Evolutionary conservation across 192 early-diverging fungal species (phyloP).

Genomic region (Geranomyces michiganensis): DNA sequence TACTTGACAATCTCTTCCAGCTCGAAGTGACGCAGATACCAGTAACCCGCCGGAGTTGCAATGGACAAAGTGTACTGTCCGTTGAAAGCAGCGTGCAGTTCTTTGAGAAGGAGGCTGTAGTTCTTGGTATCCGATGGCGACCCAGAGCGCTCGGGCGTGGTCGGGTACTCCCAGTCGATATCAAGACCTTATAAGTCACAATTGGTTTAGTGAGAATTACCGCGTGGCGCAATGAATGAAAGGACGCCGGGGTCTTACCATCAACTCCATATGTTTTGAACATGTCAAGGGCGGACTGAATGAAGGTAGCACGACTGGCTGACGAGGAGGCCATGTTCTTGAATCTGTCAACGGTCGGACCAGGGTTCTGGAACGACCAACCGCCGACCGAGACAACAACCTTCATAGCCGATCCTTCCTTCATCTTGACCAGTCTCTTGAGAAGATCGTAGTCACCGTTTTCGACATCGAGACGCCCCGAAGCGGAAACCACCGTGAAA

Average conservation of each 20-base stretch:
- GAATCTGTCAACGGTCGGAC: slow-evolving; percentile 1
- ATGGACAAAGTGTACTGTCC: slow-evolving; percentile 4
- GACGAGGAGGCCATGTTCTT: slow-evolving; percentile 7
- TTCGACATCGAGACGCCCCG: slow-evolving; percentile 5
- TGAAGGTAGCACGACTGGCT: slow-evolving; percentile 3
- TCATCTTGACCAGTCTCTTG: not conserved
- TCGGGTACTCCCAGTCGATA: slow-evolving; percentile 1
- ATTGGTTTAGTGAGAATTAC: no score
- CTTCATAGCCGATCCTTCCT: not conserved
- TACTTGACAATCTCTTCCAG: not conserved
- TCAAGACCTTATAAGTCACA: not conserved
- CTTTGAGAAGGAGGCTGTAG: not conserved
- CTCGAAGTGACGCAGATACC: not conserved
- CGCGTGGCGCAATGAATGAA: no score
- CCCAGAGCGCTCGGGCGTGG: slow-evolving; percentile 5
- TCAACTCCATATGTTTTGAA: slow-evolving; percentile 1
- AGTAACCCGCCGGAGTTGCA: slow-evolving; percentile 2
- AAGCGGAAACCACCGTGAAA: slow-evolving; percentile 1
- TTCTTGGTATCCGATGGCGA: not conserved
- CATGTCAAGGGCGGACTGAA: not conserved
- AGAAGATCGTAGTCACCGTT: slow-evolving; percentile 1
- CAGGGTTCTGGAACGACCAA: slow-evolving; percentile 8
- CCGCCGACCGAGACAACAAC: slow-evolving; percentile 8
- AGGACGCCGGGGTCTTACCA: not conserved
- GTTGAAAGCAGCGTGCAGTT: not conserved